Percentiles rank a stretch among this genome's conserved stretches.
phyloP scores from a whole-genome alignment of 2,329 filamentous ascomycete genomes.

The Alternaria gaisen region DNA sequence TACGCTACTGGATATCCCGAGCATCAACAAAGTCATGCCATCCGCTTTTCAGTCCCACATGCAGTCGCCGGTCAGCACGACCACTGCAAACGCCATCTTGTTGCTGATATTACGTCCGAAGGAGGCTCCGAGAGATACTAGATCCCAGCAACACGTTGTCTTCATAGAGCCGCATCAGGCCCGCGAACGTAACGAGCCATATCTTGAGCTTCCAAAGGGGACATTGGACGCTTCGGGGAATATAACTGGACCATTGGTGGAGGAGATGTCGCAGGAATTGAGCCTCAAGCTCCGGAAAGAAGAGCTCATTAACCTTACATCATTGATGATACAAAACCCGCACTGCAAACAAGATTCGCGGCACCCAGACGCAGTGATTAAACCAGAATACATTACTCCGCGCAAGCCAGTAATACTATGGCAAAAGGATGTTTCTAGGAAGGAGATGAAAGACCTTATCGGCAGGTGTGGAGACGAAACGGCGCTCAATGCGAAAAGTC shows the following conservation, averaged over 20 bases:
- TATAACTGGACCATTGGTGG: background rate
- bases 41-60: background rate
- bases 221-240: background rate
- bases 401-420: background rate
- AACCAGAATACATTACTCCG: background rate
- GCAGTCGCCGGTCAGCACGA: background rate
- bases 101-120: background rate
- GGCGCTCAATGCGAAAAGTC: background rate
- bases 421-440: background rate
- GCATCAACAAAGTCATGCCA: background rate
- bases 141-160: background rate
- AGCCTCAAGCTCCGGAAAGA: background rate
- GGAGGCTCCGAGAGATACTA: no score
- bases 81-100: background rate
- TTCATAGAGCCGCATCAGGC: background rate
- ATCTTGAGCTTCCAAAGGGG: background rate
- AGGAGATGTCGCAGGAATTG: background rate
- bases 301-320: background rate
- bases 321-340: background rate
- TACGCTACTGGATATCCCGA: background rate
- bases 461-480: background rate
- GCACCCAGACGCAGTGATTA: background rate
- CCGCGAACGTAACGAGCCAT: background rate
- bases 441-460: background rate
- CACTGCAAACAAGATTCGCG: background rate